Base-by-base conservation (phyloP, 1,139 yeast species). In the Candida sanyaensis region DNA sequence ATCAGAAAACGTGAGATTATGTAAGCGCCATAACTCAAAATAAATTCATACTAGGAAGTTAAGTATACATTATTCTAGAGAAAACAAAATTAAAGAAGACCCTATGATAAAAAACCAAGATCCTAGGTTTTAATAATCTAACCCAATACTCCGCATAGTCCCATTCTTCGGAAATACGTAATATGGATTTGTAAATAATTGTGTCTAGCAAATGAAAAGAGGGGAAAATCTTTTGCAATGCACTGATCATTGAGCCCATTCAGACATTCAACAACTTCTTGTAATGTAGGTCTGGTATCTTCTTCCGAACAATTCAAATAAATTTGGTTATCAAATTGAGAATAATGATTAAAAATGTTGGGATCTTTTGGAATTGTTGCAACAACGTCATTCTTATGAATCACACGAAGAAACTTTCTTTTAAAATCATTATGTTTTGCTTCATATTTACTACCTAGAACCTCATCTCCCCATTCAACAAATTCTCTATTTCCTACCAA, bases 161-260 rank as follows among this genome's bases (percentile, higher is more conserved):
- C 83, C 66, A 79, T 60, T 30, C 61, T 63, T 48, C 81, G 65
- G 55, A 79, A 78, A 55, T 79, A 79, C 9, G 77, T 73, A 45
- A 73, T 68, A 57, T 79, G 84, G 37, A 66, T 68, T 39, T 66
- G 70, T 49, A 69, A 67, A 50, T 67, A 68, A 42, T 71, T 63
- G 26, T 60, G 43, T 52, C 60, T 30, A 54, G 23, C 28, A 40
- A 40, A 36, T 37, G 42, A 10, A 7, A 48, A 34, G 45, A 53
- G 54, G n/a, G 55, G 56, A 46, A 73, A 74, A 42, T 71, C 73
- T 0, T 63, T 63, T 2, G 60, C 64, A n/a, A 73, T 64, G 53
- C 84, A 79, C 4, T 57, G 41, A 6, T 60, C 55, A 38, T 77
- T 74, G 36, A 67, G 66, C 2, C 69, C 71, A 8, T 57, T 47